Conservation (phyloP, 2,329 filamentous ascomycete species). For the Fusarium pseudograminearum region DNA sequence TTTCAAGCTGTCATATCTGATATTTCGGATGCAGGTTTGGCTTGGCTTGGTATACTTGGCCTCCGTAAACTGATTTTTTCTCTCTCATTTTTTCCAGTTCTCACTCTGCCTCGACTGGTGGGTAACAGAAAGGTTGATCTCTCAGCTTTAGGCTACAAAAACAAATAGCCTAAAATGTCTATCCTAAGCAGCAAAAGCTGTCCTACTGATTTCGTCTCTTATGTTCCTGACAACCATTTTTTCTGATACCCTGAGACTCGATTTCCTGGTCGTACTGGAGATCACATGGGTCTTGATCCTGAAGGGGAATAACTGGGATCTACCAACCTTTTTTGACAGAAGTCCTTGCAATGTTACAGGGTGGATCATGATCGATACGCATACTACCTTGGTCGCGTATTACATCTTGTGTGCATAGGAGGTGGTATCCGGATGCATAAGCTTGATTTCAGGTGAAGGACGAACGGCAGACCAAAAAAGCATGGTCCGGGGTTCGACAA, state of each 20-base stretch:
- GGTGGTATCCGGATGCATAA: background rate
- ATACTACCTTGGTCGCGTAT: conserved; percentile 1
- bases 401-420: background rate
- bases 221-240: no score
- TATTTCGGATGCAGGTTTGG: background rate
- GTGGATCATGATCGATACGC: conserved; percentile 4
- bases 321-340: background rate
- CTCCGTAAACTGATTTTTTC: background rate
- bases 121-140: no score
- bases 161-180: no score
- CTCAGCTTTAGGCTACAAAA: no score
- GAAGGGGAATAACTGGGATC: background rate
- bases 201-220: no score
- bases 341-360: background rate
- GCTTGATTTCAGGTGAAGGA: conserved; percentile 8
- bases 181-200: no score
- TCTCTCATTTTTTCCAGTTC: background rate
- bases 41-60: background rate
- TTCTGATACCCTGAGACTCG: background rate
- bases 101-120: background rate
- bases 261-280: background rate
- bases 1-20: background rate
- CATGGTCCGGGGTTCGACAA: background rate
- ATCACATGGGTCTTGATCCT: background rate
- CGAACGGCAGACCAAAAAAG: conserved; percentile 1